Evolutionary conservation across 1,284 basidiomycete genomes (phyloP).

Genomic region (Boletus albobrunnescens): DNA sequence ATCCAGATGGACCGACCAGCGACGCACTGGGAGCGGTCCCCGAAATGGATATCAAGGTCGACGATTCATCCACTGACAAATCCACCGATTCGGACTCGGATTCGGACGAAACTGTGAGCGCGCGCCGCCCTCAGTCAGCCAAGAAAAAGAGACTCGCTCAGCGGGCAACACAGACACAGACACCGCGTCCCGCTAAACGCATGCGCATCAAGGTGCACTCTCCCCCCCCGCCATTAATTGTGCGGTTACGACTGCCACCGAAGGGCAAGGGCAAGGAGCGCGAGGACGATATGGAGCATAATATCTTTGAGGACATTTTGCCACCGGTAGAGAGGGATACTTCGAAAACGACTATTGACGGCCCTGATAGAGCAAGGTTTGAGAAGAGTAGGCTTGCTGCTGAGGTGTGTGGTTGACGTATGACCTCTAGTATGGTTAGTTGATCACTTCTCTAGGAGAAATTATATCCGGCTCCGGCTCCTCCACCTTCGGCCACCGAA

Average conservation of each 20-base stretch:
- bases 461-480: slow-evolving; percentile 43
- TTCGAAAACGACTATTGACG: slow-evolving; percentile 61
- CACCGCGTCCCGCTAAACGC: slow-evolving; percentile 37
- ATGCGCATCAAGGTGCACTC: slow-evolving; percentile 39
- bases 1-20: slow-evolving; percentile 6
- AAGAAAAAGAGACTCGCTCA: slow-evolving; percentile 32
- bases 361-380: slow-evolving; percentile 73
- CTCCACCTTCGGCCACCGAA: slow-evolving; percentile 34
- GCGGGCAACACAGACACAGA: slow-evolving; percentile 20
- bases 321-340: slow-evolving; percentile 71
- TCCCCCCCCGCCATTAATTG: slow-evolving; percentile 37
- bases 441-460: slow-evolving; percentile 44
- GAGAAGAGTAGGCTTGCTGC: slow-evolving; percentile 68
- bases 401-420: slow-evolving; percentile 49
- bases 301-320: slow-evolving; percentile 84
- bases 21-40: slow-evolving; percentile 3
- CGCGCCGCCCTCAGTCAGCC: slow-evolving; percentile 17
- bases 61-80: slow-evolving; percentile 24
- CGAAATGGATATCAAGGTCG: slow-evolving; percentile 22
- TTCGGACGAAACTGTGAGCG: slow-evolving; percentile 22
- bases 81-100: slow-evolving; percentile 35
- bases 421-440: neutral
- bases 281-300: slow-evolving; percentile 53
- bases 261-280: slow-evolving; percentile 59
- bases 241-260: slow-evolving; percentile 53